Evolutionary conservation across 164 flowering plant species (phyloP), one percentile per base, ranked within the genome.

Genomic region (Tetrastigma voinierianum): DNA sequence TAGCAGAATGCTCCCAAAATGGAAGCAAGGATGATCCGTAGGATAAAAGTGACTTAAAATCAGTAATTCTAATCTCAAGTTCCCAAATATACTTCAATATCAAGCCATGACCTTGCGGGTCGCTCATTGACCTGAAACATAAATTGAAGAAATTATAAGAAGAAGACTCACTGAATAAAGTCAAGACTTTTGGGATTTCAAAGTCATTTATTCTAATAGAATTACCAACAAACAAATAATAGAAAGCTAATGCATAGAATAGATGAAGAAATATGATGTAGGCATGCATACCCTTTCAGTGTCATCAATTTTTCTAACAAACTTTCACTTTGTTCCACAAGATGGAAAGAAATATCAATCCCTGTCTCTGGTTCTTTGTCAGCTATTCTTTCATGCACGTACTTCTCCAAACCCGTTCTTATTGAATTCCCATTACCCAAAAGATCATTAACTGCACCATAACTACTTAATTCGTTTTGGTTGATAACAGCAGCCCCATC

Each of bases 1-100:
- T 73, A 74, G 87, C 94, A 68, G 85, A 81, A 71, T 90, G 90
- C 63, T 72, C 52, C 99, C 98, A 95, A 70, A 87, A 90, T 10
- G 97, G 94, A 70, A 79, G 84, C 68, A 95, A 63, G n/a, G 96
- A 76, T 54, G 82, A 72, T 17, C 88, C 94, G 83, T 76, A 76
- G 24, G 81, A 60, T 61, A 72, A 70, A 71, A 95, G 91, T 56
- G 87, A 82, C 76, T 74, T 88, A 43, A 86, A 68, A 78, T 95
- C 98, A 65, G 87, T 84, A 57, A 90, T 87, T 63, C 98, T 84
- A 49, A 84, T 75, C 74, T 89, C 90, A 68, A 87, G 76, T 80
- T 92, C 98, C 61, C 83, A 58, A 17, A 72, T 71, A 67, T 67
- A 89, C 70, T 81, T 88, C 7, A 68, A 75, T 8, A 77, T 65